These are phyloP conservation scores for Wickerhamiella azymoides DNA, from an alignment of 805 yeast species.

Conservation along the genomic window DNA sequence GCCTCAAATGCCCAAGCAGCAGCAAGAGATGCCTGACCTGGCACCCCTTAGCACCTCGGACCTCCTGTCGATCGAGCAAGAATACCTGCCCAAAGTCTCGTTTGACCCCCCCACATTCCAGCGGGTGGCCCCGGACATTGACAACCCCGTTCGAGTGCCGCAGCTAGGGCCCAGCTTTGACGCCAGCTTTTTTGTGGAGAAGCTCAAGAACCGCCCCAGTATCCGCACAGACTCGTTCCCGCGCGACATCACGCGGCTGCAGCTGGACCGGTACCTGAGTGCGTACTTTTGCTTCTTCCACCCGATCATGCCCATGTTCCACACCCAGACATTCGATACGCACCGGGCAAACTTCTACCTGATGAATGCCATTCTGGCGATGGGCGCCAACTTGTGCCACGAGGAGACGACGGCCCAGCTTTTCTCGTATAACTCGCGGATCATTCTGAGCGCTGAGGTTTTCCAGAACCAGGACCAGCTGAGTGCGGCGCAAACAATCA, in stretches of 20 bases:
- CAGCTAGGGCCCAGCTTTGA: constrained; percentile 9
- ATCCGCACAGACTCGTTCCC: background rate
- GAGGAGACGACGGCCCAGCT: constrained; percentile 18
- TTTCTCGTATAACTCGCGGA: constrained; percentile 16
- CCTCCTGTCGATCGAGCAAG: background rate
- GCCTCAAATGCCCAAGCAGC: background rate
- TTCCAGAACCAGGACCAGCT: background rate
- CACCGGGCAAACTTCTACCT: constrained; percentile 21
- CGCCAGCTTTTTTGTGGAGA: background rate
- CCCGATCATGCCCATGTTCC: constrained; percentile 25
- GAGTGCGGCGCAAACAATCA: constrained; percentile 3
- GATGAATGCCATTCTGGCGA: constrained; percentile 23
- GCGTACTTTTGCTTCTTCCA: constrained; percentile 24
- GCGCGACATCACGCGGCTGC: constrained; percentile 15
- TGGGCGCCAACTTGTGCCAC: constrained; percentile 24
- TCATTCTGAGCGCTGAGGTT: constrained; percentile 15
- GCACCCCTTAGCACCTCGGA: constrained; percentile 2
- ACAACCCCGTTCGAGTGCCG: constrained; percentile 6
- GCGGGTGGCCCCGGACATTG: constrained; percentile 5
- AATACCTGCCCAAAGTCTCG: background rate
- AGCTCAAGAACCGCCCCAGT: constrained; percentile 3
- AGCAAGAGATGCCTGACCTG: background rate
- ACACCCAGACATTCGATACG: constrained; percentile 23
- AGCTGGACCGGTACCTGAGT: constrained; percentile 22
- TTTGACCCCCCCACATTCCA: constrained; percentile 2